Base-by-base conservation (phyloP, 1,284 basidiomycete genomes). In the Ceratobasidium theobromae region DNA sequence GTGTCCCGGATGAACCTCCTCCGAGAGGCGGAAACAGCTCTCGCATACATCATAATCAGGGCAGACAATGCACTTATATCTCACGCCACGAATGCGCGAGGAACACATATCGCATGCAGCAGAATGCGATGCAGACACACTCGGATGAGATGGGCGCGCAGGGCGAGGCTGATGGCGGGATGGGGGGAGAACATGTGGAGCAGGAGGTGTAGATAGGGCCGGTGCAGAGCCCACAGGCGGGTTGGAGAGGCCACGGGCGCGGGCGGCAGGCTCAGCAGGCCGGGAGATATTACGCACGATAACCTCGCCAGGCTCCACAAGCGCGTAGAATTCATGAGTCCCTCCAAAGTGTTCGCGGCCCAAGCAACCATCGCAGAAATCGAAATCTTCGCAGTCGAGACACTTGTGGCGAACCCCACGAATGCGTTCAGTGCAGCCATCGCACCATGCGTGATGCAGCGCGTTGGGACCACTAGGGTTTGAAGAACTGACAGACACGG, bases 21-120 rank as follows among this genome's bases (percentile, higher is more conserved):
- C 70, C 0, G 83, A 84, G 68, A 94, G 70, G 3, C 71, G 88
- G 67, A 52, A 89, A 76, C 93, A 95, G 6, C 79, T 75, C 27
- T 76, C 73, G 74, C 93, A 95, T 30, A 86, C 83, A 72, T 92
- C 89, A 70, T 85, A 92, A 72, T 92, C 88, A 55, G 71, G 69
- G 53, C 72, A 72, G 27, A 54, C 62, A 27, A 57, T 35, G 55
- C 72, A 73, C 69, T 73, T 73, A 76, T 83, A 89, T 53, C 90
- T 85, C 68, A 80, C 77, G 1, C 90, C 90, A 38, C 75, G 70
- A 69, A 93, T 90, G 4, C 77, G 75, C 1, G 86, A 88, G 69
- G 88, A 86, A 72, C 91, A 93, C 41, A 93, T 72, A 72, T 93
- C 82, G 76, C 90, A 93, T 9, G 74, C 81, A 1, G 89, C 89